phyloP scores from a whole-genome alignment of 805 yeast species.

The Kockiozyma suomiensis region DNA sequence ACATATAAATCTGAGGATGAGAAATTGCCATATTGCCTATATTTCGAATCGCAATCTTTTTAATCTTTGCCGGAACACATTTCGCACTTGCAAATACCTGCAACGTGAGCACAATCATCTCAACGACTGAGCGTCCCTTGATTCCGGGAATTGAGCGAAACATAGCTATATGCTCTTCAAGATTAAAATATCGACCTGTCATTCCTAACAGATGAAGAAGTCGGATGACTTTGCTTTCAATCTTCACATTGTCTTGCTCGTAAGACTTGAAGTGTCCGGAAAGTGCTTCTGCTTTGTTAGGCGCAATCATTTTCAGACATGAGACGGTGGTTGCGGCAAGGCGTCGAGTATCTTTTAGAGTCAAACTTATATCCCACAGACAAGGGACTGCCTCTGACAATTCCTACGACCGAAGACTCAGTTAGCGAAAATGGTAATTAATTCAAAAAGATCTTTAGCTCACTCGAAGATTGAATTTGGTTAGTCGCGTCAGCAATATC shows the following conservation, averaged over 20 bases:
- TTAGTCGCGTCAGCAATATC: constrained; percentile 56
- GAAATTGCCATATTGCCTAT: constrained; percentile 60
- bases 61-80: constrained; percentile 43
- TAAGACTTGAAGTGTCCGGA: constrained; percentile 17
- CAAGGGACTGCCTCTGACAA: constrained; percentile 76
- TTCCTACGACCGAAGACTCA: too few relatives aligned
- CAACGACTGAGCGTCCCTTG: constrained; percentile 48
- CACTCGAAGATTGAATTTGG: constrained; percentile 55
- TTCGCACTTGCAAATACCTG: constrained; percentile 53
- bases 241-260: constrained; percentile 9
- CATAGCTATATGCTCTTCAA: constrained; percentile 50
- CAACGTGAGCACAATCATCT: constrained; percentile 62
- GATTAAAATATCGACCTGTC: constrained; percentile 70
- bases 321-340: constrained; percentile 67
- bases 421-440: too few relatives aligned
- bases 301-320: constrained; percentile 55
- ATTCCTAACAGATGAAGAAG: constrained; percentile 66
- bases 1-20: constrained; percentile 67
- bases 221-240: constrained; percentile 55
- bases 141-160: constrained; percentile 48
- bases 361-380: constrained; percentile 57
- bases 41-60: constrained; percentile 59
- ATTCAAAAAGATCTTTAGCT: background rate
- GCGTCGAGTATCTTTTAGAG: constrained; percentile 51
- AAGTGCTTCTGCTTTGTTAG: constrained; percentile 45